Conservation (phyloP, 169 alveolate genomes). For the Fabrea salina region DNA sequence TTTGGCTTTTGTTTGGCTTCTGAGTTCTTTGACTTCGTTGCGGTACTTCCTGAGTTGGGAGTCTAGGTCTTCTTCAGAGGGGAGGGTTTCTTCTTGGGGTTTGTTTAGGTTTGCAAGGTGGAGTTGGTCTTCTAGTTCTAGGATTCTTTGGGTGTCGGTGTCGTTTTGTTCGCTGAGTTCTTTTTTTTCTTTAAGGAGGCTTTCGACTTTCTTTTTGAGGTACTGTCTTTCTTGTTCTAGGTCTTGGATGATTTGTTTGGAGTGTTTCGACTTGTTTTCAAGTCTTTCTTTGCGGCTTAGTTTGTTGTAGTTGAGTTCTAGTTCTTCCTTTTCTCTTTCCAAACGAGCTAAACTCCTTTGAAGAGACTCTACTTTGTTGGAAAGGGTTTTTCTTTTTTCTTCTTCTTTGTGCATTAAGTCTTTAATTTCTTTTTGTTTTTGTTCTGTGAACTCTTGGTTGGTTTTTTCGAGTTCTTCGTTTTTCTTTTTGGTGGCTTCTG, state of each 20-base stretch:
- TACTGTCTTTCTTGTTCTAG: not conserved
- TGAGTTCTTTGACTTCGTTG: not conserved
- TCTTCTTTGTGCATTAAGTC: not conserved
- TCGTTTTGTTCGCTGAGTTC: not conserved
- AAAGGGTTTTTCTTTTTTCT: not conserved
- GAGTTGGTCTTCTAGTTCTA: not conserved
- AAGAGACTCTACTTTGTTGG: not conserved
- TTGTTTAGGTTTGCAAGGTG: not conserved
- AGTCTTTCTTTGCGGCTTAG: not conserved
- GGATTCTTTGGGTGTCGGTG: not conserved
- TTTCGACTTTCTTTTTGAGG: not conserved
- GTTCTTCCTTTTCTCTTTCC: slow-evolving; percentile 20
- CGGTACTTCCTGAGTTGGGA: not conserved
- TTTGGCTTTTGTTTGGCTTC: not conserved
- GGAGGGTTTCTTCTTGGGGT: not conserved
- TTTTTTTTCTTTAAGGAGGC: not conserved
- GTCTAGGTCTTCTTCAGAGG: not conserved
- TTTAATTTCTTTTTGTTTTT: not conserved
- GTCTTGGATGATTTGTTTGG: not conserved
- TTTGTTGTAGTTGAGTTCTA: not conserved
- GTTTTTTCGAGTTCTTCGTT: slow-evolving; percentile 20
- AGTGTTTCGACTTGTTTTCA: not conserved
- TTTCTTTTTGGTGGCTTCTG: not conserved
- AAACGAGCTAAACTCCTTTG: not conserved
- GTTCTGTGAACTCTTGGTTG: not conserved